Base-by-base conservation (phyloP, 2,329 filamentous ascomycete genomes). In the Dendrostoma leiphaemia region DNA sequence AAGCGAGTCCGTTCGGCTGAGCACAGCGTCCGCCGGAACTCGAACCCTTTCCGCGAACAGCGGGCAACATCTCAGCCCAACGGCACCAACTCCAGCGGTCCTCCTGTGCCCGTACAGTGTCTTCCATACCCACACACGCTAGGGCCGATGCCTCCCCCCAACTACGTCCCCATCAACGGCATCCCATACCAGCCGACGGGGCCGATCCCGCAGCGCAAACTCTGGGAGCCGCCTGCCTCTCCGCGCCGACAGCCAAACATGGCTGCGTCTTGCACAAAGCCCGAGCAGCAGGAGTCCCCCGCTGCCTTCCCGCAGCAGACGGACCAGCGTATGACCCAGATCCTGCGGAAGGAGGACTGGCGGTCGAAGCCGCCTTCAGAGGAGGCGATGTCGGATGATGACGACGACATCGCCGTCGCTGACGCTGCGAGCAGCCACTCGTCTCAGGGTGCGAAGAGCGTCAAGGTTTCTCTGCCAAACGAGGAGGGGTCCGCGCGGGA, bases 341-440 rank as follows among this genome's bases (percentile, higher is more conserved):
- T 40, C 26, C n/a, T 49, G 7, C n/a, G 6, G 23, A 38, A 52
- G 26, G 52, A 51, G n/a, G 37, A 54, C 45, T 58, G 51, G 52
- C 44, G 55, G 13, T 28, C 34, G 8, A 58, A 55, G 37, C 55
- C 55, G 9, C 37, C 43, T 6, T 46, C 55, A 3, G 52, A 58
- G 21, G 51, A 57, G 32, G 43, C 32, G 12, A 48, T 55, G 17
- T 26, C 40, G n/a, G 48, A 58, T 15, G 41, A 48, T 4, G 38
- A 29, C 4, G 17, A 44, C 17, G 41, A 48, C 6, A 12, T 8
- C 13, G 51, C 53, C 15, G 51, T 23, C 6, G 12, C 19, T 17
- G 54, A 51, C 28, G 48, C 8, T 31, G 31, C 47, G 9, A 51
- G 51, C 51, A 47, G 31, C 12, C 29, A 35, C 23, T 51, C 51